Evolutionary conservation across 805 yeast species (phyloP), one percentile per base, ranked within the genome.

Genomic region (Candida boidinii): DNA sequence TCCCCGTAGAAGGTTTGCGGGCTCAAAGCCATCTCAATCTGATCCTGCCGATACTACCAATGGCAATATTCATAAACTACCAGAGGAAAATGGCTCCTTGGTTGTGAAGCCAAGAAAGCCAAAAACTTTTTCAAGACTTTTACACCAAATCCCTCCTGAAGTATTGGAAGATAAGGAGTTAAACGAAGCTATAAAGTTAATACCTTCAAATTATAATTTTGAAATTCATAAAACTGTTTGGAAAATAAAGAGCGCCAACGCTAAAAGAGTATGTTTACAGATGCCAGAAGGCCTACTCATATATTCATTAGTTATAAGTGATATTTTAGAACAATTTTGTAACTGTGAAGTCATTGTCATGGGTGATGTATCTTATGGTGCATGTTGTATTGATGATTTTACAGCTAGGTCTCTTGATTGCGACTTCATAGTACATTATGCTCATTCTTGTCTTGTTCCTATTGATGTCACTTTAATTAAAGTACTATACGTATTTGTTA

Each of bases 311-410:
- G 71, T 92, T 24, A 74, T 92, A n/a, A 71, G 95, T 4, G 98
- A 92, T 57, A 90, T 92, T 17, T 53, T 92, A 23, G 95, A 86
- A 49, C 95, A 88, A 55, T 90, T 92, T 46, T 88, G 96, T 53
- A 58, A 62, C 3, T 86, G 81, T 33, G 95, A 88, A 49, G 83
- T 88, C 0, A 65, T 92, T 1, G 92, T 90, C 3, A 92, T 92
- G 98, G 98, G 98, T 2, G 98, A 92, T 55, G 98, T 92, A 0
- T 85, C 96, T 0, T 92, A 92, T 50, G 98, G 98, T 27, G 98
- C 98, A 0, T 92, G 98, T 54, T 92, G 98, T 59, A 87, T 92
- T 29, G 98, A 92, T 54, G 98, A 92, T 51, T 92, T 68, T 52
- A 88, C 98, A 0, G 98, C 98, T 2, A 66, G 88, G 41, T 77